phyloP scores from a whole-genome alignment of 495 filamentous ascomycete genomes.

The Xylaria sp. region DNA sequence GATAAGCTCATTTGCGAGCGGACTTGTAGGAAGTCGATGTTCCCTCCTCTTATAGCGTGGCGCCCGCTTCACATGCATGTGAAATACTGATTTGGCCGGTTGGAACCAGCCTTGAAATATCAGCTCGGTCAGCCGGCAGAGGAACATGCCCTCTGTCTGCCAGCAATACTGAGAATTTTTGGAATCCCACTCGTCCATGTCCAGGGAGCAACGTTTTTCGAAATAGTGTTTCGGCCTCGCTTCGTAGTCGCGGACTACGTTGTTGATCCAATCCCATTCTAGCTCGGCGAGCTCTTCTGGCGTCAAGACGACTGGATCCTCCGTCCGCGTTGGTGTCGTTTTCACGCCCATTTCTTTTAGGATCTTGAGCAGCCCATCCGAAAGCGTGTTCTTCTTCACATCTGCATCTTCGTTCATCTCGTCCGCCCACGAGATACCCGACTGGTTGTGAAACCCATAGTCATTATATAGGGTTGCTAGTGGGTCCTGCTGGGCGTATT shows the following conservation, averaged over 20 bases:
- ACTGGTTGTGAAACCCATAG: neutral
- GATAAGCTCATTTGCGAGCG: neutral
- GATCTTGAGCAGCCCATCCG: neutral
- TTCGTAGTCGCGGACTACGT: too few species aligned
- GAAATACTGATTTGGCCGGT: neutral
- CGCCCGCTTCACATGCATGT: neutral
- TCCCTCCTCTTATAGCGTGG: neutral
- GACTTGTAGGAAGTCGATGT: neutral
- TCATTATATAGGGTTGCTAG: too few species aligned
- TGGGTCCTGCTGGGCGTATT: too few species aligned
- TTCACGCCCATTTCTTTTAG: neutral
- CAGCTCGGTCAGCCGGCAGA: neutral
- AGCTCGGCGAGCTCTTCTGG: neutral
- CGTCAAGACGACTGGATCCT: too few species aligned
- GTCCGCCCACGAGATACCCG: neutral
- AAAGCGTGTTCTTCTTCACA: neutral
- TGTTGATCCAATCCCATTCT: neutral
- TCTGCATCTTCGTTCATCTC: neutral
- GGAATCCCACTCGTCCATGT: neutral
- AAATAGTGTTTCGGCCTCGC: too few species aligned
- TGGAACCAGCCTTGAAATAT: neutral
- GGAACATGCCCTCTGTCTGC: slow-evolving; percentile 13
- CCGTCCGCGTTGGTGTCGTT: neutral
- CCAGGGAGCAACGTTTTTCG: too few species aligned
- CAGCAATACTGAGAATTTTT: neutral